Evolutionary conservation across 371 early-diverging fungal genomes (phyloP).

Genomic region (Choanephora cucurbitarum): DNA sequence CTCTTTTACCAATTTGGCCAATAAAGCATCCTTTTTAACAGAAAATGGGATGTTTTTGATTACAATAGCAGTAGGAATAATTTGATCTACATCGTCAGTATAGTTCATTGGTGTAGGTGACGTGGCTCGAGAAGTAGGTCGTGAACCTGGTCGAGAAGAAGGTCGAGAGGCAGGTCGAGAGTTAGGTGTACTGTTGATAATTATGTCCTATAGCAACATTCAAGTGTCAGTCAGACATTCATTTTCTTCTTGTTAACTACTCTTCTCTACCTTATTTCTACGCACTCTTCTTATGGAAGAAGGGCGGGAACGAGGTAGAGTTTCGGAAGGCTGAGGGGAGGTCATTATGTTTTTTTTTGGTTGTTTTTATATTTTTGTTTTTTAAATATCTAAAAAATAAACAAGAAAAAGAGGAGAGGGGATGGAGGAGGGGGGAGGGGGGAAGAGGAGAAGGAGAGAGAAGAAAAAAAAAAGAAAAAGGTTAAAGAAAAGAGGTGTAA

Average conservation of each 20-base stretch:
- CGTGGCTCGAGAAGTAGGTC: slow-evolving; percentile 30
- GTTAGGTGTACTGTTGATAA: slow-evolving; percentile 6
- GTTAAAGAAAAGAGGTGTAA: too few relatives aligned
- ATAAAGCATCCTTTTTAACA: slow-evolving; percentile 73
- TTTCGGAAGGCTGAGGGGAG: slow-evolving; percentile 13
- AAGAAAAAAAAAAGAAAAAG: slow-evolving; percentile 3
- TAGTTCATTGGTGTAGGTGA: slow-evolving; percentile 24
- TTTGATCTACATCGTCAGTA: slow-evolving; percentile 22
- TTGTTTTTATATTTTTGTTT: slow-evolving; percentile 1
- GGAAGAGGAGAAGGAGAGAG: slow-evolving; percentile 4
- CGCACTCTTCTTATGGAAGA: slow-evolving; percentile 25
- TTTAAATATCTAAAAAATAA: slow-evolving; percentile 8
- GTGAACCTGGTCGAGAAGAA: slow-evolving; percentile 21
- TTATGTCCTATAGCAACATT: slow-evolving; percentile 3
- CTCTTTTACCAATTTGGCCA: slow-evolving; percentile 58
- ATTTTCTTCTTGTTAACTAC: neutral
- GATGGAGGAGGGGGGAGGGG: neutral
- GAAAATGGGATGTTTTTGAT: slow-evolving; percentile 85
- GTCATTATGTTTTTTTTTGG: slow-evolving; percentile 17
- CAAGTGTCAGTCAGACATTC: neutral
- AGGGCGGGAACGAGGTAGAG: slow-evolving; percentile 25
- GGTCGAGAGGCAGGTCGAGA: slow-evolving; percentile 21
- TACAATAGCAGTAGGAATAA: slow-evolving; percentile 77
- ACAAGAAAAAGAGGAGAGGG: slow-evolving; percentile 3
- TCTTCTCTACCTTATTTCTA: slow-evolving; percentile 11